Percentiles rank a stretch among this genome's conserved stretches.
Evolutionary conservation across 352 stramenopile genomes (phyloP).

Genomic region (Poterioochromonas sp.): DNA sequence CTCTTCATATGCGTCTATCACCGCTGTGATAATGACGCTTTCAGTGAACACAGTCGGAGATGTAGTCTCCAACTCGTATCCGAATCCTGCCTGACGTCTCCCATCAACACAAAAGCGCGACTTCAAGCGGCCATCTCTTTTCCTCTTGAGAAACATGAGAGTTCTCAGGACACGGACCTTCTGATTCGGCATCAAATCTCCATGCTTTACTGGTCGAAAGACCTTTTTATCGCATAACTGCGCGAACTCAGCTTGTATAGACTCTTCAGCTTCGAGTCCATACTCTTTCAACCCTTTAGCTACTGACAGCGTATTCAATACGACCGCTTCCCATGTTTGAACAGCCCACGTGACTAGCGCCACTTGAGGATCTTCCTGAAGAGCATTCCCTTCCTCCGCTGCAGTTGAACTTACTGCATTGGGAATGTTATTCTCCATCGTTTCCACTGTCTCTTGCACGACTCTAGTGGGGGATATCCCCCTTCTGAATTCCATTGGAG

Average conservation of each 20-base stretch:
- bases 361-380: no score
- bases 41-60: background rate
- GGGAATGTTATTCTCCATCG: no score
- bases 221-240: background rate
- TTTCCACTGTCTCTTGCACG: no score
- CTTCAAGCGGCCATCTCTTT: background rate
- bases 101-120: background rate
- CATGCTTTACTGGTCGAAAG: background rate
- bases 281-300: background rate
- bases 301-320: background rate
- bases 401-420: no score
- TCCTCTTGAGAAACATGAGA: background rate
- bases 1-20: constrained; percentile 15
- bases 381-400: no score
- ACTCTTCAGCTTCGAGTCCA: background rate
- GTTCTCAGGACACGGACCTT: background rate
- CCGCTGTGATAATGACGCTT: background rate
- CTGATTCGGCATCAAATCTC: background rate
- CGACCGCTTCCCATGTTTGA: no score
- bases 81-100: background rate
- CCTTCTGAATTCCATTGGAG: no score
- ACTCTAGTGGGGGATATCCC: no score
- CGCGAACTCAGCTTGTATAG: background rate
- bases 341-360: no score
- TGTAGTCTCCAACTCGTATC: background rate